Base-by-base conservation (phyloP, 2,329 filamentous ascomycete genomes). In the Fusarium mexicanum region DNA sequence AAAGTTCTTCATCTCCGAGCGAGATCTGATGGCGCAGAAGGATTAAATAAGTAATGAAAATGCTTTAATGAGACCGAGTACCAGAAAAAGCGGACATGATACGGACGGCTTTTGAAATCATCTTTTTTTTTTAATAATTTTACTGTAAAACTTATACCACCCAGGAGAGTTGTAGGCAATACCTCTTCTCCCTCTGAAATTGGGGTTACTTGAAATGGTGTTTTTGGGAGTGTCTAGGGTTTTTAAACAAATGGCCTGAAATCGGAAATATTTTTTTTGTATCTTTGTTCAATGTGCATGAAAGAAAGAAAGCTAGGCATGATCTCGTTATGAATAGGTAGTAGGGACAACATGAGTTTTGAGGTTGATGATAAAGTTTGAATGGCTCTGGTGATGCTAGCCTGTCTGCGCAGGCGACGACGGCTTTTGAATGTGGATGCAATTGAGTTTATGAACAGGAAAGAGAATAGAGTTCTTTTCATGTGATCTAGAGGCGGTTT, bases 1-100 rank as follows among this genome's bases (percentile, higher is more conserved):
- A 22, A 61, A 76, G 22, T 84, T 81, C 67, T 83, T 79, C 74
- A 75, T 84, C 50, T 80, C 80, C 5, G 83, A 84, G 70, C 73
- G 73, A 44, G 74, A 82, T n/a, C 76, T 84, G 41, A 82, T 83
- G 77, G 69, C 69, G 33, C 73, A 44, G 31, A 29, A 54, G 24
- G 71, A 74, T 44, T 63, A 50, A 74, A 72, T 66, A 58, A 74
- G 68, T 69, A 74, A 74, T 50, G 63, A 74, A 71, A 43, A 78
- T 61, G 69, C 67, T 76, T 68, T 67, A 64, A 77, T 67, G 76
- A 78, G 46, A 64, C 59, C 59, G 57, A 66, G 58, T 68, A 60
- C 57, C 68, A 64, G 54, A 69, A 69, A 75, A 72, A 64, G 64
- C 63, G 67, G 62, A 64, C 63, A 68, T 71, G 72, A 68, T 38